Evolutionary conservation across 2,329 filamentous ascomycete species (phyloP).

Genomic region (Trichoderma atrobrunneum): DNA sequence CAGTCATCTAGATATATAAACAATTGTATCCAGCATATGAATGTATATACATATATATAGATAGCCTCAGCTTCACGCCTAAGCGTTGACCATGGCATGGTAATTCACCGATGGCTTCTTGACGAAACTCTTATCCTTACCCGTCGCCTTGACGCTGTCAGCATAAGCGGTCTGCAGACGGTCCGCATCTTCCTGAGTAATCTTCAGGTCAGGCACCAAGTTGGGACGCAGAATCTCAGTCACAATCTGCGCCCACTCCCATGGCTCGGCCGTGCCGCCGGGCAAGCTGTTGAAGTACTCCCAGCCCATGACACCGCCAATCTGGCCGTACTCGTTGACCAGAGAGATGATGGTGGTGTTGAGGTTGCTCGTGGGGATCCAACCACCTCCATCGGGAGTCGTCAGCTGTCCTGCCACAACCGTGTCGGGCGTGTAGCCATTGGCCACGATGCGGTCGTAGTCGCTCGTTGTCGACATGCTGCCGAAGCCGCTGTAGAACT

Average conservation of each 20-base stretch:
- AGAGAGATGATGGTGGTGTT: slow-evolving; percentile 42
- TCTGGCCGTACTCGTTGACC: slow-evolving; percentile 54
- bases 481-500: slow-evolving; percentile 89
- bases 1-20: not conserved
- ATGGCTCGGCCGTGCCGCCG: slow-evolving; percentile 56
- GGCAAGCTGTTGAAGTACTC: slow-evolving; percentile 72
- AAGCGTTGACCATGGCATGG: slow-evolving; percentile 15
- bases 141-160: slow-evolving; percentile 5
- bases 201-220: slow-evolving; percentile 18
- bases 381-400: slow-evolving; percentile 58
- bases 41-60: slow-evolving; percentile 7
- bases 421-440: slow-evolving; percentile 67
- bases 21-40: not conserved
- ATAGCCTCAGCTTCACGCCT: not conserved
- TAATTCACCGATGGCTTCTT: slow-evolving; percentile 11
- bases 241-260: slow-evolving; percentile 66
- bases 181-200: slow-evolving; percentile 20
- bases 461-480: slow-evolving; percentile 40
- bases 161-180: slow-evolving; percentile 19
- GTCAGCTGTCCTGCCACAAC: slow-evolving; percentile 78
- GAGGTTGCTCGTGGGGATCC: slow-evolving; percentile 44
- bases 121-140: not conserved
- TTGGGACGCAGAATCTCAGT: slow-evolving; percentile 30
- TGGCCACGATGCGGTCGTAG: slow-evolving; percentile 47
- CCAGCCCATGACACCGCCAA: slow-evolving; percentile 89